A percentile compares a stretch with the other conserved stretches of the same genome.
phyloP scores from a whole-genome alignment of 2,329 filamentous ascomycete genomes.

The Colletotrichum australisinense region DNA sequence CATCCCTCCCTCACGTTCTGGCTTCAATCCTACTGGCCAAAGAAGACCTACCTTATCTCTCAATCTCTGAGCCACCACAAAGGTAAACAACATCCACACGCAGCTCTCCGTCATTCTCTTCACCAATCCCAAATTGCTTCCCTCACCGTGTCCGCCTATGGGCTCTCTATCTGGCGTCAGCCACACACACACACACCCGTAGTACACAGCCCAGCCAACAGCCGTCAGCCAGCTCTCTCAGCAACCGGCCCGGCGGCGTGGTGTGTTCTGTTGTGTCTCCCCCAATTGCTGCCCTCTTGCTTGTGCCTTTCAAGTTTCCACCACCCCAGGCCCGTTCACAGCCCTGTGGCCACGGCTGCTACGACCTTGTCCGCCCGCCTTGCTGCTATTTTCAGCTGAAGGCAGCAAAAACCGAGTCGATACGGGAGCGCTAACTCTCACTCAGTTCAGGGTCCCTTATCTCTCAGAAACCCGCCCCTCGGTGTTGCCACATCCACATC shows the following conservation, averaged over 20 bases:
- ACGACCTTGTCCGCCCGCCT: background rate
- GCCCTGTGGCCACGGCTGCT: slow-evolving; percentile 21
- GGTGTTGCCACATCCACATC: slow-evolving; percentile 28
- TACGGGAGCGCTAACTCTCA: background rate
- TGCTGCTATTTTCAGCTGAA: slow-evolving; percentile 36
- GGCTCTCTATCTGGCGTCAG: background rate
- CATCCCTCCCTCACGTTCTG: background rate
- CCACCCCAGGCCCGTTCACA: slow-evolving; percentile 6
- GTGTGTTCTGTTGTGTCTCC: background rate
- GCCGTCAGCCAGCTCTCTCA: background rate
- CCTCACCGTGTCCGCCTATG: background rate
- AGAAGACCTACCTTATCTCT: background rate
- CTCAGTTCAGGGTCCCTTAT: slow-evolving; percentile 34
- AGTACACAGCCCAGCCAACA: background rate
- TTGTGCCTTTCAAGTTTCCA: background rate
- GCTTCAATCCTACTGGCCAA: slow-evolving; percentile 3
- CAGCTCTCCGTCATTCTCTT: background rate
- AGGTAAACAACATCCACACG: background rate
- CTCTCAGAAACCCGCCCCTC: slow-evolving; percentile 29
- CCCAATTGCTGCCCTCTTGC: background rate
- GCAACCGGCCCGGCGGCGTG: slow-evolving; percentile 4
- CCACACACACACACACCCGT: background rate
- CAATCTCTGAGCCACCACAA: background rate
- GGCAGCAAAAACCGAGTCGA: slow-evolving; percentile 1
- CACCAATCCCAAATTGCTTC: background rate